Base-by-base conservation (phyloP, 345 rosid genomes). In the Brassica cretica region DNA sequence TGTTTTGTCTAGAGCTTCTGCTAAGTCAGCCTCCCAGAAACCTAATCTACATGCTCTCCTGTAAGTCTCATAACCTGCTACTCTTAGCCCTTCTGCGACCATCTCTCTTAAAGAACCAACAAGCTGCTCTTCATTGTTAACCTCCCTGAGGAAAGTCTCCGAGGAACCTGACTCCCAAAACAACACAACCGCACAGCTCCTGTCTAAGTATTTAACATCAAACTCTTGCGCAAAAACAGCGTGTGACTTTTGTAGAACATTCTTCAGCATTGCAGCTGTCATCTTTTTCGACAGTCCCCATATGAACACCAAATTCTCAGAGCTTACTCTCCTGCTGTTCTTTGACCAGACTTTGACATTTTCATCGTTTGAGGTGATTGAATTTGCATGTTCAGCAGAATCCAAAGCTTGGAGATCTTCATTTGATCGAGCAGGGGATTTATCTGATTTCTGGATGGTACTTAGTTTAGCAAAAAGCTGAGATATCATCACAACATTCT, bases 101-200 rank as follows among this genome's bases (percentile, higher is more conserved):
- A 90, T 80, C 71, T 90, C 98, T 82, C 70, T 79, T 64, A 91
- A 72, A 8, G 82, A 62, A 62, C 87, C 94, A 29, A 56, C 9
- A 68, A 85, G 74, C 61, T 82, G 82, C 60, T 82, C 86, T 70
- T 76, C 61, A 66, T 86, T 70, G 64, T 81, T 84, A 82, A 91
- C 79, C n/a, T 69, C 60, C 24, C 69, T 72, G 76, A 92, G 73
- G 64, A 92, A 83, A 37, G 86, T 75, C 67, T 71, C 74, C 7
- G 91, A 84, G 4, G 74, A 72, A 55, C 88, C 88, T 5, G 86
- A 80, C 79, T 63, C 82, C 87, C 85, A 82, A 85, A 94, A 94
- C 24, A 88, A 89, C 33, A 91, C 79, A n/a, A 90, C 75, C 55
- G 94, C 98, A 70, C 96, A 91, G 80, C 88, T 88, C 77, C 64